phyloP scores from a whole-genome alignment of 2,329 filamentous ascomycete genomes.

The Xylaria digitata region DNA sequence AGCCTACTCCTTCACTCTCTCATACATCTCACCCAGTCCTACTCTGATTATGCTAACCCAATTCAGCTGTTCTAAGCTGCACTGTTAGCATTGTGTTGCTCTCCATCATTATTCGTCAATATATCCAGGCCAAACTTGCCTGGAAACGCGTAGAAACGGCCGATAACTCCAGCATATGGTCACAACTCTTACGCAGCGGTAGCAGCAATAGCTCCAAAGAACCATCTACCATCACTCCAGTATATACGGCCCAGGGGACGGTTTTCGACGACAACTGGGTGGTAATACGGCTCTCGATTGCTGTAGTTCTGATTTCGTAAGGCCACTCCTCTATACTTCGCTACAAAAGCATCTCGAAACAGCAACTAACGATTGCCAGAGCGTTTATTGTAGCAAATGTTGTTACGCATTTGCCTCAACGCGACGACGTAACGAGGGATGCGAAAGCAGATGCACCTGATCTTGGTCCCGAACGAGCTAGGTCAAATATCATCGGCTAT shows the following conservation, averaged over 20 bases:
- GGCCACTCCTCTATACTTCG: not conserved
- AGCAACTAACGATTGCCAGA: constrained; percentile 26
- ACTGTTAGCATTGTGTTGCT: constrained; percentile 39
- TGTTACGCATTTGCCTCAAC: constrained; percentile 40
- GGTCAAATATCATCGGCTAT: constrained; percentile 44
- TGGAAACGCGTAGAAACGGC: constrained; percentile 31
- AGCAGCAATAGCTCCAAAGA: constrained; percentile 17
- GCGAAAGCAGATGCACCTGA: constrained; percentile 40
- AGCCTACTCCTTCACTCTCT: constrained; percentile 7
- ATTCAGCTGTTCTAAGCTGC: constrained; percentile 38
- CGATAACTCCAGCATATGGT: constrained; percentile 28
- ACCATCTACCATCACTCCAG: constrained; percentile 21
- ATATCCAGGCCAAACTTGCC: constrained; percentile 36
- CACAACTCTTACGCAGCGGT: constrained; percentile 23
- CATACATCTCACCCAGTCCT: not conserved
- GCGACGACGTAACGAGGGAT: constrained; percentile 38
- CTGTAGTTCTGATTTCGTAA: constrained; percentile 42
- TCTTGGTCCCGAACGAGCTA: constrained; percentile 39
- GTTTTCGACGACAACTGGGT: constrained; percentile 45
- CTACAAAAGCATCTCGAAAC: not conserved
- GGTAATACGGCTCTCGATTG: constrained; percentile 40
- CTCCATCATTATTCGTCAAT: constrained; percentile 35
- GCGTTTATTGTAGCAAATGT: constrained; percentile 43
- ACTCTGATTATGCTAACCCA: constrained; percentile 22
- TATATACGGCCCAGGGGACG: constrained; percentile 22